Evolutionary conservation across 1,139 yeast species (phyloP), one percentile per base, ranked within the genome.

Genomic region (Hansenula anomala): DNA sequence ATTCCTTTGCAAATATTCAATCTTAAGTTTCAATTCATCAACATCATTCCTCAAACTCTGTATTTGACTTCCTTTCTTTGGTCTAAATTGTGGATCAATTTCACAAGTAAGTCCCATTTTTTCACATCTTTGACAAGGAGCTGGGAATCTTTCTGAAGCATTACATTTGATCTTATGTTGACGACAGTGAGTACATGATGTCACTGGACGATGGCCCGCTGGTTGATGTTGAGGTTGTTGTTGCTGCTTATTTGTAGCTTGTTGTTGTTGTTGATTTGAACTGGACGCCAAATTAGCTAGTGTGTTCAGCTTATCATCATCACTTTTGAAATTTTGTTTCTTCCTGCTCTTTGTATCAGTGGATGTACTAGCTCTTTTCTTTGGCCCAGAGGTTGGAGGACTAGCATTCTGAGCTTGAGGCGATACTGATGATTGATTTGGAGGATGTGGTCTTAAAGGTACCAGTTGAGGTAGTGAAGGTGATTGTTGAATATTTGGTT

Each of bases 121-220:
- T 36, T 78, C 82, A 61, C 97, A 90, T 42, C 96, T 64, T 25
- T 82, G 75, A 59, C 97, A 90, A 0, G 96, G 87, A 13, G 71
- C 69, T 2, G 97, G 97, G 51, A 75, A 84, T 45, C 82, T 79
- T 20, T 85, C 92, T 4, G 87, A 75, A 0, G 97, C 97, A 56
- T 90, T 87, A 63, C 97, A 90, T 55, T 84, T 85, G 62, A 89
- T 88, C 61, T 90, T 90, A 58, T 89, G 97, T 58, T 90, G 97
- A 39, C 97, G 78, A 58, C 97, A 90, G 55, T 88, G 94, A 0
- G 96, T 86, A 57, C 97, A 90, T 4, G 95, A 84, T 0, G 96
- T 85, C 2, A 89, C 95, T 0, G 96, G 96, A 40, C 96, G 66
- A 53, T 83, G 90, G 1, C 78, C 78, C 0, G 73, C 68, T 11